phyloP scores from a whole-genome alignment of 2,329 filamentous ascomycete species.

The Colletotrichum cereale region DNA sequence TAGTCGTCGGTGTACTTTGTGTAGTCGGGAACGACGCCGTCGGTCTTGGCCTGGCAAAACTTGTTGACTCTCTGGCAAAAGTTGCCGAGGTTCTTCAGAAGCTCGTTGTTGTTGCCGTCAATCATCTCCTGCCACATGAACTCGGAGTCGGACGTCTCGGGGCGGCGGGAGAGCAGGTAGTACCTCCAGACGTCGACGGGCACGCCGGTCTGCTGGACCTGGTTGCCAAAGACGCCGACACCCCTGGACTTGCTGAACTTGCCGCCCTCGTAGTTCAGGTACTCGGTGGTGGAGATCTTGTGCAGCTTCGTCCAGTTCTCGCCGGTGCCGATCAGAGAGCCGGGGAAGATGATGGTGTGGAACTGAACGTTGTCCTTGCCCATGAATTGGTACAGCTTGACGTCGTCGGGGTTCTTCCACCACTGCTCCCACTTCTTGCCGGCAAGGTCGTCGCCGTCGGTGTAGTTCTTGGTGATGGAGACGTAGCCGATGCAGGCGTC shows the following conservation, averaged over 20 bases:
- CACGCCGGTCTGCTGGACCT: constrained; percentile 87
- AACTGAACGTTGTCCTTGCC: constrained; percentile 79
- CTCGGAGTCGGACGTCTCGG: constrained; percentile 87
- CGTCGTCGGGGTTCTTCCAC: constrained; percentile 92
- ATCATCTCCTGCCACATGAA: constrained; percentile 92
- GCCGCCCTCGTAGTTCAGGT: constrained; percentile 87
- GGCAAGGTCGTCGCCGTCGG: constrained; percentile 61
- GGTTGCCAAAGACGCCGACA: constrained; percentile 92
- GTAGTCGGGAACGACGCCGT: constrained; percentile 75
- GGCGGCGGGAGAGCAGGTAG: constrained; percentile 87
- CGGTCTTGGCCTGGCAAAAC: constrained; percentile 82
- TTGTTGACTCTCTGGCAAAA: constrained; percentile 79
- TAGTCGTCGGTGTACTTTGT: constrained; percentile 67
- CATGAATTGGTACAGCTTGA: constrained; percentile 94
- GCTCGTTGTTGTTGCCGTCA: constrained; percentile 86
- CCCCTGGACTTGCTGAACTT: constrained; percentile 95
- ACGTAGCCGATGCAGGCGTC: constrained; percentile 71
- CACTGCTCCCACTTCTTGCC: constrained; percentile 87
- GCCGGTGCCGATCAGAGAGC: constrained; percentile 83
- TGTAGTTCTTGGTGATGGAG: constrained; percentile 94
- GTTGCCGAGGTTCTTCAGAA: constrained; percentile 82
- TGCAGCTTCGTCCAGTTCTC: constrained; percentile 92
- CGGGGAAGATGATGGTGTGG: constrained; percentile 93
- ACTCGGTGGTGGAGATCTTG: constrained; percentile 88
- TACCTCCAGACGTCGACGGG: constrained; percentile 92